Base-by-base conservation (phyloP, 345 rosid genomes). In the Microthlaspi erraticum region DNA sequence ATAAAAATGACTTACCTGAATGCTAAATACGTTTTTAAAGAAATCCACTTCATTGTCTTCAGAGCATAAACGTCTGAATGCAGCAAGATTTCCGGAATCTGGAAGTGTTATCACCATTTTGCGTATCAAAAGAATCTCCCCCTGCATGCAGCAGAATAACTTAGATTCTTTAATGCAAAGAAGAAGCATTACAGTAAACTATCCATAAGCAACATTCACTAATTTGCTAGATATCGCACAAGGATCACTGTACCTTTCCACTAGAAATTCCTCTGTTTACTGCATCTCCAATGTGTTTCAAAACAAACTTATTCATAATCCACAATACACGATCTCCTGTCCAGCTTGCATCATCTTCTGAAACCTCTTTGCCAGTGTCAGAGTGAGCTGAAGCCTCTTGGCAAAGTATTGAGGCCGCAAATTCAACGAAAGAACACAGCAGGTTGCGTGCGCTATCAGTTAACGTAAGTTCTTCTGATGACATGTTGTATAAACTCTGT, bases 21-120 rank as follows among this genome's bases (percentile, higher is more conserved):
- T 75, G 79, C 82, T 93, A 66, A 81, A 73, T 33, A 92, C 71
- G 73, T 86, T 86, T 73, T 82, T 81, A 74, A 92, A 90, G 82
- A 92, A 92, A 83, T 90, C 96, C 31, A 83, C 78, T 80, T 96
- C 57, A n/a, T 86, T 83, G 73, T 92, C 87, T 52, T 83, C 90
- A 59, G 94, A 85, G 73, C 91, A 86, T 38, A 92, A 64, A 59
- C 81, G 84, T 76, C 67, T 75, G 44, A 89, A 79, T 8, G 88
- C 80, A 72, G 57, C 59, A 71, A 92, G 82, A 68, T 84, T 72
- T 29, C 75, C 79, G 54, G 86, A 60, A 63, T 79, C 83, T 38
- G 93, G 95, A 68, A 92, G 87, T 64, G 80, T 84, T 66, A 73
- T 73, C 63, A 83, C 89, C 92, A 90, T 85, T 33, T 79, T 83